Conservation (phyloP, 805 yeast genomes). For the Yarrowia yakushimensis region DNA sequence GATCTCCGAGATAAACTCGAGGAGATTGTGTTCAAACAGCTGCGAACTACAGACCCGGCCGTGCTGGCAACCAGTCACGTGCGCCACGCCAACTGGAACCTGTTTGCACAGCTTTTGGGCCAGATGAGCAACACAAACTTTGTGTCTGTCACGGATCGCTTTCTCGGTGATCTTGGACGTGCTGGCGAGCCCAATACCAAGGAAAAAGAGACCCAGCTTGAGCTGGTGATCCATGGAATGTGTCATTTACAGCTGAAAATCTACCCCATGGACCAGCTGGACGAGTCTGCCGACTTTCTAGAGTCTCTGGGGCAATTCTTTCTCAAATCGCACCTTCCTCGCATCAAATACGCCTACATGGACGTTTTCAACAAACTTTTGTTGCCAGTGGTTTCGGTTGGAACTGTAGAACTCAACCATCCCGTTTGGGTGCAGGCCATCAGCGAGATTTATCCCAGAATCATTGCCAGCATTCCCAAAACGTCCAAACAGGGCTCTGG, state of each 20-base stretch:
- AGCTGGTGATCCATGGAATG: constrained; percentile 87
- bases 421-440: constrained; percentile 92
- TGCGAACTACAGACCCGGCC: constrained; percentile 80
- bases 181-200: constrained; percentile 53
- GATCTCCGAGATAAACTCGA: constrained; percentile 81
- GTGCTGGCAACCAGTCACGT: constrained; percentile 63
- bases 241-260: constrained; percentile 71
- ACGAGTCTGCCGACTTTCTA: constrained; percentile 88
- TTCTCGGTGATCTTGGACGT: constrained; percentile 87
- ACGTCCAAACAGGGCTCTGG: constrained; percentile 17
- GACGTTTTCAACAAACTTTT: constrained; percentile 75
- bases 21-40: constrained; percentile 87
- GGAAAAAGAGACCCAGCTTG: constrained; percentile 59
- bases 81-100: constrained; percentile 88
- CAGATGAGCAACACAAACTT: constrained; percentile 84
- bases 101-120: constrained; percentile 84
- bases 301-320: constrained; percentile 84
- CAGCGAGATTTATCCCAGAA: constrained; percentile 53
- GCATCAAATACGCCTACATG: constrained; percentile 72
- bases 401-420: constrained; percentile 93
- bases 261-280: constrained; percentile 84
- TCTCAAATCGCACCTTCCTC: constrained; percentile 57
- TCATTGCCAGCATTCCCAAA: constrained; percentile 52
- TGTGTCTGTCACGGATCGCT: constrained; percentile 84
- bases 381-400: constrained; percentile 74